Base-by-base conservation (phyloP, 768 basidiomycete species). In the Phylloporus sp. region DNA sequence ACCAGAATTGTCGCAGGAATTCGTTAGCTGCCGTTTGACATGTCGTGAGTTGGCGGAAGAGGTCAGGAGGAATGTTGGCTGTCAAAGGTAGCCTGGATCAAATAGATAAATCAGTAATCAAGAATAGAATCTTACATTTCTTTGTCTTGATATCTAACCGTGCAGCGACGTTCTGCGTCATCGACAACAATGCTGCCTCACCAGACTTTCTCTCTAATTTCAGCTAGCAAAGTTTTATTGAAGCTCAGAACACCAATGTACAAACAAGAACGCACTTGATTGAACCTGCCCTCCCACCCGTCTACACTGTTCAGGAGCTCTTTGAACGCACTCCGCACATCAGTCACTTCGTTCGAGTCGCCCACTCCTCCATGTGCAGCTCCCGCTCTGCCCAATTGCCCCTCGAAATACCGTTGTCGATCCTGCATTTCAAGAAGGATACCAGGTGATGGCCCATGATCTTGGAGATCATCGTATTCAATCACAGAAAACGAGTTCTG, bases 1-100 rank as follows among this genome's bases (percentile, higher is more conserved):
- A 79, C 94, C 95, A 98, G 66, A 93, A 97, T 66, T 98, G 97
- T 26, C 95, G 85, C 13, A 99, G 76, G 67, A 98, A 97, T 65
- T 99, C 97, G 62, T 92, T 94, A 11, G 95, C 87, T 4, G 95
- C 88, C 1, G 91, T 91, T 63, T 97, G 93, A 62, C 90, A 92
- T 0, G 88, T 88, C 16, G 81, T 84, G 81, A 97, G 87, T 71
- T 93, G 85, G 49, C 82, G 77, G 60, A 91, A 84, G 34, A 95
- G 73, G 2, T 76, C 77, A 45, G 88, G 82, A 1, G 93, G 90
- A 29, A 99, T 83, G 35, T 89, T 85, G 54, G 81, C 92, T 95
- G 52, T 27, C 47, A 18, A 18, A 11, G 13, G 15, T 15, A 34
- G 0, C 27, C 24, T 16, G 18, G 27, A 20, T 52, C 16, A 35